Conservation (phyloP, 1,284 basidiomycete species). For the Cutaneotrichosporon cutaneum region DNA sequence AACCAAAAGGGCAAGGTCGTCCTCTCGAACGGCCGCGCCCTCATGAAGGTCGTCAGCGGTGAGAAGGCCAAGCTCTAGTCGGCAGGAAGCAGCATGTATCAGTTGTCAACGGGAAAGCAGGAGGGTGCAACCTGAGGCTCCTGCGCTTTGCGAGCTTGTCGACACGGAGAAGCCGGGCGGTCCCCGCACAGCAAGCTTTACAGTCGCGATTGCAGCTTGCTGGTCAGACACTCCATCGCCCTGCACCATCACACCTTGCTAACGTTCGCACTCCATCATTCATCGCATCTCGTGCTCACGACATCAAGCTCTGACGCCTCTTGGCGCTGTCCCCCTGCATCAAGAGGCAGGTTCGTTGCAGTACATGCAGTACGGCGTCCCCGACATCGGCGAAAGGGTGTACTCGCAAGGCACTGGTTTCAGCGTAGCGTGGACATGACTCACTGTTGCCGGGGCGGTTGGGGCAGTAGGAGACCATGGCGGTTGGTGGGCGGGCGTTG, state of each 20-base stretch:
- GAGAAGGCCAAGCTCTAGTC: slow-evolving; percentile 22
- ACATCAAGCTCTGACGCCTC: too few relatives aligned
- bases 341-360: not conserved
- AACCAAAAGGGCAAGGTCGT: slow-evolving; percentile 21
- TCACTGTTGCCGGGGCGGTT: not conserved
- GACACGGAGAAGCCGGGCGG: too few relatives aligned
- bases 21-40: slow-evolving; percentile 23
- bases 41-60: slow-evolving; percentile 16
- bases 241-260: too few relatives aligned
- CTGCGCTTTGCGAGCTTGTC: too few relatives aligned
- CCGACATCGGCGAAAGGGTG: not conserved
- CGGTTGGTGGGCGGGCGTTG: not conserved
- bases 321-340: not conserved
- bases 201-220: too few relatives aligned
- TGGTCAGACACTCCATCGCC: not conserved
- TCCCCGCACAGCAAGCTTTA: too few relatives aligned
- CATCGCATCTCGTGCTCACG: too few relatives aligned
- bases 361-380: not conserved
- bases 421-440: not conserved
- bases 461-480: not conserved
- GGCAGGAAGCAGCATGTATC: not conserved
- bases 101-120: not conserved
- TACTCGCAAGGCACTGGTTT: not conserved
- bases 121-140: too few relatives aligned
- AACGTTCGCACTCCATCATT: too few relatives aligned